Conservation (phyloP, 148 eudicot species). For the Euryodendron excelsum region DNA sequence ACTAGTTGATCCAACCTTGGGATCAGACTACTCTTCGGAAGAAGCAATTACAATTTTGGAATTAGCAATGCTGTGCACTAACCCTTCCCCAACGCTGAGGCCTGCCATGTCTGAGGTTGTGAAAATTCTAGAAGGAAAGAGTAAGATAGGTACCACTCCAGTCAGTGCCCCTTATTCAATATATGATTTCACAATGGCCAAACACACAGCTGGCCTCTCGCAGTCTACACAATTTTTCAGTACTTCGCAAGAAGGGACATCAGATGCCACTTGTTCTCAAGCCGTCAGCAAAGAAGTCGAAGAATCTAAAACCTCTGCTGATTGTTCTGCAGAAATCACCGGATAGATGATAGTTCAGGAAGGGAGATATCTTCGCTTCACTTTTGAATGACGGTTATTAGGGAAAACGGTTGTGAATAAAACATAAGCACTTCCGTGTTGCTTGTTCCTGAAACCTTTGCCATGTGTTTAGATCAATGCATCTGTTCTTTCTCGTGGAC, state of each 20-base stretch:
- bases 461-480: too few species aligned
- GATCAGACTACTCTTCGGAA: slow-evolving; percentile 3
- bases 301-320: background rate
- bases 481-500: too few species aligned
- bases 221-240: background rate
- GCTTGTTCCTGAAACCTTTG: too few species aligned
- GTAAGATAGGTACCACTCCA: too few species aligned
- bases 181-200: background rate
- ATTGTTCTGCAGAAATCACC: background rate
- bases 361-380: background rate
- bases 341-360: background rate
- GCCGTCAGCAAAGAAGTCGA: background rate
- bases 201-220: background rate
- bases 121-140: background rate
- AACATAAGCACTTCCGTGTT: too few species aligned
- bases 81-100: slow-evolving; percentile 18
- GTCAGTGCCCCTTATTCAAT: background rate
- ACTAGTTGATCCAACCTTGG: slow-evolving; percentile 15
- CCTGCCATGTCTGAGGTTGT: slow-evolving; percentile 24
- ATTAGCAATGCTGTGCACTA: slow-evolving; percentile 24
- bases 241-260: background rate
- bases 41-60: slow-evolving; percentile 22
- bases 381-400: background rate
- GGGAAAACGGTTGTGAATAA: background rate
- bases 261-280: background rate